Evolutionary conservation across 768 basidiomycete genomes (phyloP).

Genomic region (Lactifluus subvellereus): DNA sequence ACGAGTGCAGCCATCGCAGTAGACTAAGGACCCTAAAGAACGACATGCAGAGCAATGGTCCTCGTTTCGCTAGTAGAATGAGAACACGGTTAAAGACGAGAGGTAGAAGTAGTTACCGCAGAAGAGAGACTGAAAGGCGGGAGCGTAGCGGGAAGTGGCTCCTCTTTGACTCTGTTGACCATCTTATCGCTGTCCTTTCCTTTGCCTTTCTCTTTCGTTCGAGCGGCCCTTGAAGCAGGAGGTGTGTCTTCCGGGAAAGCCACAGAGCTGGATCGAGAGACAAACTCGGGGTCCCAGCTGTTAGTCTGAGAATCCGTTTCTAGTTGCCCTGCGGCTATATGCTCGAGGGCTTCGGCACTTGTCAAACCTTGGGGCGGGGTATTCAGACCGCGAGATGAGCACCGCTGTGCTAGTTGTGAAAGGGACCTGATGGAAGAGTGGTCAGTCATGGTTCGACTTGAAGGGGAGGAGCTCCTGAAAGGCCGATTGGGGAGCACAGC

Average conservation of each 20-base stretch:
- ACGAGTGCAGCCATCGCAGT: slow-evolving; percentile 94
- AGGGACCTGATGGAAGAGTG: slow-evolving; percentile 39
- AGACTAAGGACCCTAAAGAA: slow-evolving; percentile 78
- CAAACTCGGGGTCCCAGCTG: slow-evolving; percentile 53
- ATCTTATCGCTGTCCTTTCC: slow-evolving; percentile 35
- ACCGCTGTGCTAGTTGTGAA: slow-evolving; percentile 66
- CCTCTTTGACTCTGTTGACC: slow-evolving; percentile 41
- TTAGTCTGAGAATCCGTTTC: slow-evolving; percentile 46
- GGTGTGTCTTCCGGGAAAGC: slow-evolving; percentile 27
- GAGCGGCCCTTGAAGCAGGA: slow-evolving; percentile 1
- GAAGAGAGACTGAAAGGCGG: slow-evolving; percentile 32
- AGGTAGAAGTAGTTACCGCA: slow-evolving; percentile 32
- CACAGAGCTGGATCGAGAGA: slow-evolving; percentile 57
- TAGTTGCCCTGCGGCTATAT: slow-evolving; percentile 40
- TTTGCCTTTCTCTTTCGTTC: slow-evolving; percentile 40
- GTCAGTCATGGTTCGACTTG: background rate
- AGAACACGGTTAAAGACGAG: slow-evolving; percentile 8
- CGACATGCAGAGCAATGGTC: slow-evolving; percentile 85
- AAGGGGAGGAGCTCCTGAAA: slow-evolving; percentile 6
- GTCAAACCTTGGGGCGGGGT: slow-evolving; percentile 39
- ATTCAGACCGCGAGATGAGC: slow-evolving; percentile 61
- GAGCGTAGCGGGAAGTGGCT: slow-evolving; percentile 36
- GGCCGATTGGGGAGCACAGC: slow-evolving; percentile 3
- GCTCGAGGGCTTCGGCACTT: slow-evolving; percentile 36
- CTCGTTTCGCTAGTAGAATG: slow-evolving; percentile 49